These are phyloP conservation scores for Conticribra weissflogii DNA, from an alignment of 108 stramenopile species.

Conservation along the genomic window DNA sequence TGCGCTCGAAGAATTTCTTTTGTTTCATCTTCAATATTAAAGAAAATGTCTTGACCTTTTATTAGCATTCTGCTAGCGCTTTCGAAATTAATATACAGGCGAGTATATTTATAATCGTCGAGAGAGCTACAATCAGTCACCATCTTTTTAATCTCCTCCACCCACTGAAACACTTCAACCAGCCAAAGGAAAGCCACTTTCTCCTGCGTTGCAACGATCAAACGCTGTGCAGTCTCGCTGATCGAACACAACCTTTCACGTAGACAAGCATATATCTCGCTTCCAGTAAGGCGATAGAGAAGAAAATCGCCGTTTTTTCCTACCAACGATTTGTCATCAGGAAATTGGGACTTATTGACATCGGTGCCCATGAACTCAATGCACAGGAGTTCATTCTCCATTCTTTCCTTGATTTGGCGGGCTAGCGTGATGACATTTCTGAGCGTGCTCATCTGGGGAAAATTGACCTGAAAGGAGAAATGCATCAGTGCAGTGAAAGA, in stretches of 20 bases:
- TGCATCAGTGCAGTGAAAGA: background rate
- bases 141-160: constrained; percentile 48
- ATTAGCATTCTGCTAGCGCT: constrained; percentile 49
- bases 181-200: constrained; percentile 83
- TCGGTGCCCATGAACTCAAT: constrained; percentile 56
- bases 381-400: constrained; percentile 54
- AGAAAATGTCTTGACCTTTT: constrained; percentile 55
- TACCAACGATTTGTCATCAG: constrained; percentile 62
- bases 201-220: constrained; percentile 66
- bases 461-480: constrained; percentile 44
- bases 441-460: constrained; percentile 61
- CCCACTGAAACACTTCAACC: constrained; percentile 63
- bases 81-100: constrained; percentile 26
- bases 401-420: constrained; percentile 49
- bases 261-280: constrained; percentile 57
- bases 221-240: constrained; percentile 41
- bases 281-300: constrained; percentile 67
- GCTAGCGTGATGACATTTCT: constrained; percentile 44
- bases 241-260: constrained; percentile 45
- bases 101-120: constrained; percentile 15
- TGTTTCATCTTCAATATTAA: constrained; percentile 64
- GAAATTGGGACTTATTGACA: constrained; percentile 65
- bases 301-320: constrained; percentile 68
- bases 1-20: constrained; percentile 53
- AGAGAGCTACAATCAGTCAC: constrained; percentile 35